phyloP scores from a whole-genome alignment of 1,139 yeast genomes.

The Geotrichum reessii region DNA sequence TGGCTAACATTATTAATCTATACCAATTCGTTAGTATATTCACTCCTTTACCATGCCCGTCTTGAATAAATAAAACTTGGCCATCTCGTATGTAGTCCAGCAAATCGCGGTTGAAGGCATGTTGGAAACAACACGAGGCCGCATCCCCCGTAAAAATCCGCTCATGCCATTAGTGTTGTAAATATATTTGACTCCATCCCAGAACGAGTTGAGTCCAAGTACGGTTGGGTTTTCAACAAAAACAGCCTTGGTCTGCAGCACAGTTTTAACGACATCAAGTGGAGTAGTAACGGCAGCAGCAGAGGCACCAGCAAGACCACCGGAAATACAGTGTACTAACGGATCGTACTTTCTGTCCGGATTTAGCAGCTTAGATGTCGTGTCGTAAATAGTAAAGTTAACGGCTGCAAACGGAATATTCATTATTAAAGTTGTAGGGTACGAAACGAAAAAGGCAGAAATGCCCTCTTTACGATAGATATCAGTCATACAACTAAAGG shows the following conservation, averaged over 20 bases:
- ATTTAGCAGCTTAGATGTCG: slow-evolving; percentile 67
- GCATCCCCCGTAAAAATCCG: slow-evolving; percentile 79
- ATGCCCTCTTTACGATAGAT: slow-evolving; percentile 75
- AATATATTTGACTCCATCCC: slow-evolving; percentile 66
- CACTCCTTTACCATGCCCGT: slow-evolving; percentile 7
- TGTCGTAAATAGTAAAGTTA: slow-evolving; percentile 90
- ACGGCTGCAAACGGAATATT: slow-evolving; percentile 94
- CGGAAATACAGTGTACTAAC: slow-evolving; percentile 83
- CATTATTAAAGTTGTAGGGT: slow-evolving; percentile 90
- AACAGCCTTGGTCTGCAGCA: slow-evolving; percentile 61
- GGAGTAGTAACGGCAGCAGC: slow-evolving; percentile 98
- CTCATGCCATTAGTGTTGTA: slow-evolving; percentile 57
- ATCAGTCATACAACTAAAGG: slow-evolving; percentile 37
- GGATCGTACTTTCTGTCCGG: slow-evolving; percentile 82
- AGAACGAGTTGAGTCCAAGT: slow-evolving; percentile 55
- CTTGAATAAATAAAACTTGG: slow-evolving; percentile 55
- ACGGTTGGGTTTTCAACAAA: slow-evolving; percentile 43
- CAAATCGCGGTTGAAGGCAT: slow-evolving; percentile 97
- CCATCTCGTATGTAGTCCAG: slow-evolving; percentile 98
- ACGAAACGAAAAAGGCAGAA: slow-evolving; percentile 79
- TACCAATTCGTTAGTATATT: not conserved
- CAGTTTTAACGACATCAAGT: slow-evolving; percentile 88
- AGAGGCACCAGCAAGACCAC: slow-evolving; percentile 92
- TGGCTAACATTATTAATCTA: not conserved
- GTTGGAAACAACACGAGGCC: slow-evolving; percentile 87